Base-by-base conservation (phyloP, 257 asterid genomes). In the Solanum sejunctum region DNA sequence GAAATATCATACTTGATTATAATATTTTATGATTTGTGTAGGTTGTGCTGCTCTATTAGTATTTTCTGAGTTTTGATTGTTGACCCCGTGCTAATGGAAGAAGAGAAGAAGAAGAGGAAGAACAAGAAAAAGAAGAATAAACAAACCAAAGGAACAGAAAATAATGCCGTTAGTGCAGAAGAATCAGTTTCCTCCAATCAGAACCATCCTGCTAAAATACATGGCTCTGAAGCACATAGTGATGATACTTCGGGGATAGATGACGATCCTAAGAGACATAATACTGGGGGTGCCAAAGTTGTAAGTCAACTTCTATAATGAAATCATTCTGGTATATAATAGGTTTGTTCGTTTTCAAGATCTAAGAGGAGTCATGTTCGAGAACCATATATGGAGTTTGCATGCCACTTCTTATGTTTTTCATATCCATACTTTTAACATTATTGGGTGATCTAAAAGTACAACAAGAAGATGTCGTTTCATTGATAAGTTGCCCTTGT, bases 71-170 rank as follows among this genome's bases (percentile, higher is more conserved):
- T 84, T 21, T 32, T 73, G 15, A 58, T 84, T 84, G 39, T 84
- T 57, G 52, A 26, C 47, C 82, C 82, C 15, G 26, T 52, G 39
- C 43, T 16, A 73, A 90, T 92, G 95, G 95, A 90, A 87, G 93
- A 89, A 69, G 95, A 90, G 70, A 89, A 91, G 92, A 93, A 85
- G 90, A 93, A 91, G 89, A 93, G 86, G 87, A 92, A 52, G 63
- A 94, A 84, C 84, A 93, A 91, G 88, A 95, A 92, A 89, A 94
- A 92, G 90, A 95, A 92, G 88, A 92, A 90, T 80, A 86, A 87
- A 89, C 95, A 90, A 75, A 86, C 87, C 79, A 92, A 85, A 73
- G 85, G 73, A 23, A 73, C 87, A 55, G 97, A 91, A 71, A 88
- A 82, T 90, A 91, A 83, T 66, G 41, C 84, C 7, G 72, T 66